Conservation (phyloP, 805 yeast genomes). For the Torulaspora franciscae region DNA sequence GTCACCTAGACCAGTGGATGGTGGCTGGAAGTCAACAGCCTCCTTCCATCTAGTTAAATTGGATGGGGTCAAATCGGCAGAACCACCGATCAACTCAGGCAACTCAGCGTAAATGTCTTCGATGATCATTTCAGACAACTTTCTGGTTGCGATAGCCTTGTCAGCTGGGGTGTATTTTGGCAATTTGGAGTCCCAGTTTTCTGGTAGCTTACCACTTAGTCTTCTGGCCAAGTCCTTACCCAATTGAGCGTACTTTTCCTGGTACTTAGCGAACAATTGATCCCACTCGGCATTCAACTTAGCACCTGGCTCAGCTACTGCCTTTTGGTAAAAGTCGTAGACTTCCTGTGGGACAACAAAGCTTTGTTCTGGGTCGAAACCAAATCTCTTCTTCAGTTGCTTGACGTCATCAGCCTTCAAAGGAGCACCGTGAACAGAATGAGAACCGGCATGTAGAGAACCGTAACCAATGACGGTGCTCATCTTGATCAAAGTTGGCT, state of each 20-base stretch:
- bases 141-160: constrained; percentile 87
- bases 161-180: constrained; percentile 79
- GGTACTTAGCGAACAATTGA: constrained; percentile 54
- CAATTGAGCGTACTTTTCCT: constrained; percentile 64
- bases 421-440: constrained; percentile 94
- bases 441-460: constrained; percentile 78
- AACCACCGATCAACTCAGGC: constrained; percentile 95
- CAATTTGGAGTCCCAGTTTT: constrained; percentile 67
- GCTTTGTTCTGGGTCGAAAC: constrained; percentile 79
- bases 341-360: constrained; percentile 84
- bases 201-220: constrained; percentile 71
- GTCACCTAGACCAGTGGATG: constrained; percentile 71
- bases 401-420: constrained; percentile 87
- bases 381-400: constrained; percentile 77
- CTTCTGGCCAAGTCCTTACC: constrained; percentile 81
- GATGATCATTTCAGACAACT: constrained; percentile 79
- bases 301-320: constrained; percentile 56
- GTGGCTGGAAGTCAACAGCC: constrained; percentile 91
- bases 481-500: constrained; percentile 87
- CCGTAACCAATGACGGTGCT: constrained; percentile 94
- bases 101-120: constrained; percentile 53
- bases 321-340: constrained; percentile 55
- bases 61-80: constrained; percentile 97
- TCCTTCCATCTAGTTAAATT: constrained; percentile 85
- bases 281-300: constrained; percentile 75